Evolutionary conservation across 1,284 basidiomycete genomes (phyloP).

Genomic region (Cryptococcus floricola): DNA sequence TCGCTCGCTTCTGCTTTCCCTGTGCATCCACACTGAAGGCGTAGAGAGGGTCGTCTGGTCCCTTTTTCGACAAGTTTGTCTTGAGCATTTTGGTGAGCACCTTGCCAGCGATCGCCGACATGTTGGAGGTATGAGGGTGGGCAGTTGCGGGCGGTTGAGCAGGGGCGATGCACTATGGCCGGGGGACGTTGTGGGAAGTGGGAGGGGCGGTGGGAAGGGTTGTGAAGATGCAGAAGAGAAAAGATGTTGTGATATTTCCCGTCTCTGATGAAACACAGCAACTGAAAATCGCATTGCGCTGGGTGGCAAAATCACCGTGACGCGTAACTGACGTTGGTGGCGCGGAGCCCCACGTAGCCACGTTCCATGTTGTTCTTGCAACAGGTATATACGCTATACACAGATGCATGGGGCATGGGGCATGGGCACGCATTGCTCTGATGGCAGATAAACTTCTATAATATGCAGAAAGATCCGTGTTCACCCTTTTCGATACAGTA

Average conservation of each 20-base stretch:
- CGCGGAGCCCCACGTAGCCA: no score
- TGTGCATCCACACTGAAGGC: constrained; percentile 63
- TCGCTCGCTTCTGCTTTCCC: constrained; percentile 65
- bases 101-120: constrained; percentile 30
- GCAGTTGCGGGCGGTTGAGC: background rate
- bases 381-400: no score
- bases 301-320: no score
- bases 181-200: background rate
- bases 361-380: no score
- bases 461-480: no score
- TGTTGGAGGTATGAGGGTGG: constrained; percentile 5
- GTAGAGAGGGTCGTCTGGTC: constrained; percentile 73
- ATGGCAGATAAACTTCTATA: no score
- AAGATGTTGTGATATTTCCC: background rate
- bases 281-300: no score
- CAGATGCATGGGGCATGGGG: no score
- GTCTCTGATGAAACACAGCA: no score
- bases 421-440: no score
- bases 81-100: constrained; percentile 55
- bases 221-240: background rate
- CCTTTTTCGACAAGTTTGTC: constrained; percentile 58
- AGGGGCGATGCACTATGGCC: background rate
- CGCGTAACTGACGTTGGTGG: no score
- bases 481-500: no score
- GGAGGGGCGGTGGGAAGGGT: background rate